phyloP scores from a whole-genome alignment of 768 basidiomycete species.

The Auricularia cornea region DNA sequence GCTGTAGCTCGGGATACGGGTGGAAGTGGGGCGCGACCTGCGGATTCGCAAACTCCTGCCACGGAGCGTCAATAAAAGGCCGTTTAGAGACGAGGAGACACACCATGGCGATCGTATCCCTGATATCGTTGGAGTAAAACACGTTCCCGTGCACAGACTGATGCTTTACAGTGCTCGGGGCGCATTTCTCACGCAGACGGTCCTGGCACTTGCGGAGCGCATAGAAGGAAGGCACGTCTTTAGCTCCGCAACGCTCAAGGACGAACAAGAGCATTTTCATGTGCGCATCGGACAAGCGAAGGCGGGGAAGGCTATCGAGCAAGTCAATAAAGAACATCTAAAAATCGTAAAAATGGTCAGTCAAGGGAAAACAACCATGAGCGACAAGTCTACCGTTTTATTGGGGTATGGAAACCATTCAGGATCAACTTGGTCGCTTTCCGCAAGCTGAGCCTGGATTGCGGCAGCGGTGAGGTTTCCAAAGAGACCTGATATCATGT shows the following conservation, averaged over 20 bases:
- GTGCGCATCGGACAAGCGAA: conserved; percentile 26
- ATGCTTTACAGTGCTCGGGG: conserved; percentile 14
- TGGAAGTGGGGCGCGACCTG: neutral
- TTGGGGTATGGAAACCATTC: too few species aligned
- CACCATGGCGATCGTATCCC: neutral
- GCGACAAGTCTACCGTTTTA: too few species aligned
- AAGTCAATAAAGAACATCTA: conserved; percentile 18
- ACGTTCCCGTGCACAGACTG: conserved; percentile 20
- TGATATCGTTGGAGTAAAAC: conserved; percentile 23
- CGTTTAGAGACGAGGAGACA: neutral
- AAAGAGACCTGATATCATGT: too few species aligned
- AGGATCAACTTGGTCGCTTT: too few species aligned
- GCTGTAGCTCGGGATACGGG: neutral
- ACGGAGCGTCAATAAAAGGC: too few species aligned
- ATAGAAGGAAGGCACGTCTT: conserved; percentile 23
- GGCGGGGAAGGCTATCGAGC: conserved; percentile 25
- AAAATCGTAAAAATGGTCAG: too few species aligned
- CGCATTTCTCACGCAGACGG: conserved; percentile 8
- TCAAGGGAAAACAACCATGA: too few species aligned
- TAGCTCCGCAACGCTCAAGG: conserved; percentile 22
- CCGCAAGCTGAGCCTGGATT: too few species aligned
- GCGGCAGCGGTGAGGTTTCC: too few species aligned
- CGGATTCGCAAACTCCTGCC: conserved; percentile 4
- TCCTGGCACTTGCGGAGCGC: conserved; percentile 20
- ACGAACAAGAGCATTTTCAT: conserved; percentile 25